Conservation (phyloP, 2,329 filamentous ascomycete species). For the Calycina herbarum region DNA sequence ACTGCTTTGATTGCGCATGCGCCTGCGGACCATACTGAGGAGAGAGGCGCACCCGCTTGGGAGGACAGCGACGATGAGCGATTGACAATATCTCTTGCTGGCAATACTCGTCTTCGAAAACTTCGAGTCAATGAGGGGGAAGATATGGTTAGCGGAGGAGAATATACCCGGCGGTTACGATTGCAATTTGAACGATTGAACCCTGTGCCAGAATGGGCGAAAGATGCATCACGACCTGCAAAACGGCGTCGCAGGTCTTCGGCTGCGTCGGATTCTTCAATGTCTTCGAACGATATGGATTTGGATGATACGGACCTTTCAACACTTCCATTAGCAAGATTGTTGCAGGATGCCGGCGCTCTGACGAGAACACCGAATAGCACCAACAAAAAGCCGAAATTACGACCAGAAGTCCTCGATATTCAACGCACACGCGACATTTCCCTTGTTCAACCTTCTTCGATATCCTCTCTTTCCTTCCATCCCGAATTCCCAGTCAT, state of each 20-base stretch:
- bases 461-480: slow-evolving; percentile 82
- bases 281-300: slow-evolving; percentile 49
- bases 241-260: slow-evolving; percentile 55
- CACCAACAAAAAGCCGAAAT: slow-evolving; percentile 63
- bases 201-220: slow-evolving; percentile 62
- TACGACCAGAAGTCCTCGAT: slow-evolving; percentile 84
- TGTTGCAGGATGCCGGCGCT: slow-evolving; percentile 73
- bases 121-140: slow-evolving; percentile 78
- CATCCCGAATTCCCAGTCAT: slow-evolving; percentile 87
- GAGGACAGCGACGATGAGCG: slow-evolving; percentile 95
- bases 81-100: slow-evolving; percentile 77
- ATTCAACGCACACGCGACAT: slow-evolving; percentile 90
- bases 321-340: slow-evolving; percentile 73
- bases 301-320: slow-evolving; percentile 60
- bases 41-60: slow-evolving; percentile 66
- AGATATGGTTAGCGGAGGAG: slow-evolving; percentile 80
- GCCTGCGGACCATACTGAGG: slow-evolving; percentile 40
- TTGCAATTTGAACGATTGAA: slow-evolving; percentile 69
- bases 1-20: slow-evolving; percentile 25
- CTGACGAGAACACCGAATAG: slow-evolving; percentile 52
- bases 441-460: slow-evolving; percentile 72
- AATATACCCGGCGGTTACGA: slow-evolving; percentile 79
- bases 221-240: slow-evolving; percentile 49
- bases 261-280: slow-evolving; percentile 42
- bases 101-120: slow-evolving; percentile 75